Percentiles rank a stretch among this genome's conserved stretches.
These are phyloP conservation scores for Mycena citricolor DNA, from an alignment of 1,284 basidiomycete species.

Conservation along the genomic window DNA sequence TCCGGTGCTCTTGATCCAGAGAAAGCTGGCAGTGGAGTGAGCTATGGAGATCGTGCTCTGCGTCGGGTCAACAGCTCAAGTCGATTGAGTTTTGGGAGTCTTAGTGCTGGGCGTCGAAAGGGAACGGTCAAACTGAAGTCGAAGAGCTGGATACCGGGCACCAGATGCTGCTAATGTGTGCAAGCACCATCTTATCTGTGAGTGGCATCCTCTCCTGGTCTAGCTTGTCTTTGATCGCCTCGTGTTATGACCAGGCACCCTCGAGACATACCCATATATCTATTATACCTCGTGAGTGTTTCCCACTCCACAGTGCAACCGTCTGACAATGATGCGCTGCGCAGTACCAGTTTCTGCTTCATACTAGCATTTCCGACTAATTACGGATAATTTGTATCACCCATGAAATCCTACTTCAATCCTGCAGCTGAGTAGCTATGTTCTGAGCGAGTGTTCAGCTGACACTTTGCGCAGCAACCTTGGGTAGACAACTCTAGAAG, in stretches of 20 bases:
- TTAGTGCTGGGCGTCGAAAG: slow-evolving; percentile 60
- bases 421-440: too few relatives aligned
- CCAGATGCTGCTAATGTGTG: slow-evolving; percentile 45
- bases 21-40: slow-evolving; percentile 90
- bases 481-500: too few relatives aligned
- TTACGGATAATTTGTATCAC: slow-evolving; percentile 25
- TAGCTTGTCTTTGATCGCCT: slow-evolving; percentile 9
- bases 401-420: slow-evolving; percentile 8
- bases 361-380: slow-evolving; percentile 15
- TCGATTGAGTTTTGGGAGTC: slow-evolving; percentile 76
- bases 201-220: slow-evolving; percentile 14
- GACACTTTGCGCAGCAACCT: too few relatives aligned
- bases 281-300: slow-evolving; percentile 26
- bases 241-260: slow-evolving; percentile 18
- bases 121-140: slow-evolving; percentile 59
- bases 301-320: slow-evolving; percentile 22
- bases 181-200: slow-evolving; percentile 7
- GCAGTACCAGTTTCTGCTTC: slow-evolving; percentile 11
- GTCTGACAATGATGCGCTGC: slow-evolving; percentile 15
- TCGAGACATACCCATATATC: slow-evolving; percentile 25
- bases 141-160: slow-evolving; percentile 57
- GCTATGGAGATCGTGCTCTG: slow-evolving; percentile 92
- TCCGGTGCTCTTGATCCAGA: slow-evolving; percentile 91
- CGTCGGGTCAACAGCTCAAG: slow-evolving; percentile 84
- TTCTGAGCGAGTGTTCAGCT: too few relatives aligned